Conservation (phyloP, 352 stramenopile species). For the Phytophthora sansomeana region DNA sequence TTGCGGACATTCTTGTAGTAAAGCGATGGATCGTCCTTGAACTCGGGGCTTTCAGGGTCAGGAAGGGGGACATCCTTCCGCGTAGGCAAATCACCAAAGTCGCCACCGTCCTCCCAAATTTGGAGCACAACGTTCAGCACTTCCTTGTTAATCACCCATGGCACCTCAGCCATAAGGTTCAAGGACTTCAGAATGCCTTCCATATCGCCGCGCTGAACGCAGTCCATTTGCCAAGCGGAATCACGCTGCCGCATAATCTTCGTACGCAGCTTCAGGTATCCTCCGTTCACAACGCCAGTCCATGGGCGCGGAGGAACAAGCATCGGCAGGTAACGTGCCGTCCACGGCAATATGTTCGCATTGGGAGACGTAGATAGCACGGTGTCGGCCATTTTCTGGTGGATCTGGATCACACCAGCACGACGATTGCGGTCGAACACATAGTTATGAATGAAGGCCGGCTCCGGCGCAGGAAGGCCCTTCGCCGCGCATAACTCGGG, state of each 20-base stretch:
- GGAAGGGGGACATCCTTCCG: conserved; percentile 68
- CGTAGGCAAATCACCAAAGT: conserved; percentile 94
- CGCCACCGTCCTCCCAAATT: conserved; percentile 92
- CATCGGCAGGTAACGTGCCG: conserved; percentile 95
- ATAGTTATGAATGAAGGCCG: conserved; percentile 80
- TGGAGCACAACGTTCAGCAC: conserved; percentile 93
- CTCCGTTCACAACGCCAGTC: conserved; percentile 89
- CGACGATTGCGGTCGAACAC: conserved; percentile 84
- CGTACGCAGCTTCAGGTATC: conserved; percentile 93
- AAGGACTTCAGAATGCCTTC: conserved; percentile 89
- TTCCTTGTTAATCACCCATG: conserved; percentile 96
- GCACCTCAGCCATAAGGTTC: conserved; percentile 93
- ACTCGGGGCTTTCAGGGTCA: conserved; percentile 63
- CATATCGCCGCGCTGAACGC: conserved; percentile 89
- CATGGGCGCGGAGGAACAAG: conserved; percentile 95
- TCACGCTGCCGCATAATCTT: conserved; percentile 94
- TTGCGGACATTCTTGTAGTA: conserved; percentile 79
- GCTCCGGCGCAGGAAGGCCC: conserved; percentile 37
- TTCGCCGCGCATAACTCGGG: conserved; percentile 42
- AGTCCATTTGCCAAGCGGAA: conserved; percentile 88
- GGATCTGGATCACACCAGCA: conserved; percentile 81
- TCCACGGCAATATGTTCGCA: conserved; percentile 79
- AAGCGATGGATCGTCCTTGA: conserved; percentile 68
- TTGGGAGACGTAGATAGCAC: conserved; percentile 61
- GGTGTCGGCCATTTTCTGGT: conserved; percentile 62